Evolutionary conservation across 257 asterid species (phyloP).

Genomic region (Solanum lignicaule): DNA sequence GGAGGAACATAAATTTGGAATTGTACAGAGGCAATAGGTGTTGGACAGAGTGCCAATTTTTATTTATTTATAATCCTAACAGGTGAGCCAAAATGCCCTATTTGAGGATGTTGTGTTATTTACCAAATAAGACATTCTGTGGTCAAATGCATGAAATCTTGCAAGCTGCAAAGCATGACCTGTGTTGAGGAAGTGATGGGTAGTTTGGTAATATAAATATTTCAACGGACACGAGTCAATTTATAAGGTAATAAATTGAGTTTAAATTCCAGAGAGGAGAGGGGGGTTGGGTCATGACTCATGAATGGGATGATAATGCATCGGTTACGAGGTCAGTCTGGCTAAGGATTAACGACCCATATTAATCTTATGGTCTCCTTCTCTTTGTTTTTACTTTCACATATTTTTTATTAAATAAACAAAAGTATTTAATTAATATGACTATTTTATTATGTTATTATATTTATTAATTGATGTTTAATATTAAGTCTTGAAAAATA

Average conservation of each 20-base stretch:
- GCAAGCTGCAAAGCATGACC: not conserved
- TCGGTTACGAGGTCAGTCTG: not conserved
- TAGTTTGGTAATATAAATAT: not conserved
- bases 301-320: not conserved
- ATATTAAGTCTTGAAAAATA: too few relatives aligned
- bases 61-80: not conserved
- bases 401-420: too few relatives aligned
- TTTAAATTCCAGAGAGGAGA: not conserved
- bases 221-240: slow-evolving; percentile 1
- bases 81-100: not conserved
- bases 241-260: not conserved
- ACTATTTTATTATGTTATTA: too few relatives aligned
- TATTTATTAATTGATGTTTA: too few relatives aligned
- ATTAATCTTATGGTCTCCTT: not conserved
- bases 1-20: slow-evolving; percentile 2
- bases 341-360: not conserved
- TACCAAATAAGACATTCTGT: not conserved
- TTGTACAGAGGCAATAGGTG: slow-evolving; percentile 11
- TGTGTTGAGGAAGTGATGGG: not conserved
- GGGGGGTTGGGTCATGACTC: not conserved
- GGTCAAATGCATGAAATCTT: not conserved
- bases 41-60: slow-evolving; percentile 55
- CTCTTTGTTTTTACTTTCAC: not conserved
- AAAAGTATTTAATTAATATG: too few relatives aligned
- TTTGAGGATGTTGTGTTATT: not conserved